A percentile compares a stretch with the other conserved stretches of the same genome.
Evolutionary conservation across 495 filamentous ascomycete genomes (phyloP).

Genomic region (Amphirosellinia nigrospora): DNA sequence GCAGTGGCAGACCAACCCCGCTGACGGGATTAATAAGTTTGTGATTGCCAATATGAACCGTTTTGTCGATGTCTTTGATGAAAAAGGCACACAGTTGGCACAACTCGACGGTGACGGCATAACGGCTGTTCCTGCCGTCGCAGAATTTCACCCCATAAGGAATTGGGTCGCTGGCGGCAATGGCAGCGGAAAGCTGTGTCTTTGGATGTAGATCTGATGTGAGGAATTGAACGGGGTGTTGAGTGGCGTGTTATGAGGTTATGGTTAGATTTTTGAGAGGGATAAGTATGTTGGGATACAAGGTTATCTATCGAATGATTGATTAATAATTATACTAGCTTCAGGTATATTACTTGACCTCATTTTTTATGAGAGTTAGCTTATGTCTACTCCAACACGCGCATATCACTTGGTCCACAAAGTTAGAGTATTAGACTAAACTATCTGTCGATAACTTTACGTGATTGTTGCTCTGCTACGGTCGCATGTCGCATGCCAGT

Average conservation of each 20-base stretch:
- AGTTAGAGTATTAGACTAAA: background rate
- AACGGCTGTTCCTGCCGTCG: constrained; percentile 91
- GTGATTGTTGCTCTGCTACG: background rate
- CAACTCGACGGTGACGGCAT: constrained; percentile 89
- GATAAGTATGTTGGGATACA: background rate
- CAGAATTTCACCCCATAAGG: constrained; percentile 83
- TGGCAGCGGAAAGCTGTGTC: constrained; percentile 86
- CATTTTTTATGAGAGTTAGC: background rate
- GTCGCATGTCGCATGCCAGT: no score
- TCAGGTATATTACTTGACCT: background rate
- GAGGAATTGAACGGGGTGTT: no score
- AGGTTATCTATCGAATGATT: background rate
- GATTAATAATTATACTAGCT: background rate
- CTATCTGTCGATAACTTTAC: background rate
- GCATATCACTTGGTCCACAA: background rate
- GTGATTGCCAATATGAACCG: constrained; percentile 98
- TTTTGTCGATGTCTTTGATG: constrained; percentile 88
- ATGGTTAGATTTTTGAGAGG: no score
- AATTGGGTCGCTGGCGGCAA: constrained; percentile 95
- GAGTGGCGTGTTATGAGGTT: no score
- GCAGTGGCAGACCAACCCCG: constrained; percentile 85
- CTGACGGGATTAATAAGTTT: constrained; percentile 79
- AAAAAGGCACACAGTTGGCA: constrained; percentile 83
- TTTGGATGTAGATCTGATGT: constrained; percentile 74
- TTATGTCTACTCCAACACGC: background rate